phyloP scores from a whole-genome alignment of 371 early-diverging fungal species.

The Mucor mucedo region DNA sequence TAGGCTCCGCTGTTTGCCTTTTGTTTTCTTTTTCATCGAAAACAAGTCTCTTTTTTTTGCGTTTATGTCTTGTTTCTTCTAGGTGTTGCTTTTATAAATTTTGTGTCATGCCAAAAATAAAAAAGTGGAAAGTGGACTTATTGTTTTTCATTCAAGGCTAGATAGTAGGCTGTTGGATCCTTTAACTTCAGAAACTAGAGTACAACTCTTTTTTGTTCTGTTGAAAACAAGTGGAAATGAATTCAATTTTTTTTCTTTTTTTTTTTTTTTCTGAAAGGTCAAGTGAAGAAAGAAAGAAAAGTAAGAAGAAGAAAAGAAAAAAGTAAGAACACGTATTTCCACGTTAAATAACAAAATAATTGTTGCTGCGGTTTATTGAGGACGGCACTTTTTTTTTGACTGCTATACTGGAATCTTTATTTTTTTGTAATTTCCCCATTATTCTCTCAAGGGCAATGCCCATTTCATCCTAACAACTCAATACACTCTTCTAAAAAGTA shows the following conservation, averaged over 20 bases:
- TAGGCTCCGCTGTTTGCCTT: conserved; percentile 2
- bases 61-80: too few species aligned
- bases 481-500: too few species aligned
- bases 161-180: background rate
- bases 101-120: background rate
- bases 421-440: too few species aligned
- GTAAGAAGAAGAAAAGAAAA: background rate
- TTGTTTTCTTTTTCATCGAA: background rate
- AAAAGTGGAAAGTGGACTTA: background rate
- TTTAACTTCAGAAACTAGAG: background rate
- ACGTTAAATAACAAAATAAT: background rate
- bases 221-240: background rate
- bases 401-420: background rate
- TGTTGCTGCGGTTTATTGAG: conserved; percentile 3
- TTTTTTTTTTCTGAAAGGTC: too few species aligned
- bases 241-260: background rate
- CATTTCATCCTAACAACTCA: too few species aligned
- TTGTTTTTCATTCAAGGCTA: background rate
- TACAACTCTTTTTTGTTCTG: background rate
- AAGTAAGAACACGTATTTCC: background rate
- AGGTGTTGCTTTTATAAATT: background rate
- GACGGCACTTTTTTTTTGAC: background rate
- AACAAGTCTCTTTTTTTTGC: too few species aligned
- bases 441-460: too few species aligned
- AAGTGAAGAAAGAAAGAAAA: background rate